These are phyloP conservation scores for Penicillium nucicola DNA, from an alignment of 495 filamentous ascomycete genomes.

Conservation along the genomic window DNA sequence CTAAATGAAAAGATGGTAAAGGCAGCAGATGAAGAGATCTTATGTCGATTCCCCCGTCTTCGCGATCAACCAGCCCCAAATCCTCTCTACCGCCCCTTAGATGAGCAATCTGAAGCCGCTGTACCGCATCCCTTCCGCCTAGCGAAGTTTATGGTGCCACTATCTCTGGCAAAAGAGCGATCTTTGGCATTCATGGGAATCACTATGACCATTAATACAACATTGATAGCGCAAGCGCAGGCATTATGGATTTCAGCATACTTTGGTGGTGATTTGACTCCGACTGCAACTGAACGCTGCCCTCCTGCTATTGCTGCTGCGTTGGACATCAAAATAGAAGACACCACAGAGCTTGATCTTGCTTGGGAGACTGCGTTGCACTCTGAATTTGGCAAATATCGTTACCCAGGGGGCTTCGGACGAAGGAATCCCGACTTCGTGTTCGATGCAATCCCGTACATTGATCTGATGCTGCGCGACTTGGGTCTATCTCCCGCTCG, in stretches of 20 bases:
- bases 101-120: conserved; percentile 27
- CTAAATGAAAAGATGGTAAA: conserved; percentile 23
- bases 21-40: conserved; percentile 64
- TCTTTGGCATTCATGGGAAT: conserved; percentile 68
- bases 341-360: conserved; percentile 23
- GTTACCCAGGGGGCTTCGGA: conserved; percentile 65
- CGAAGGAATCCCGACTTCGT: conserved; percentile 65
- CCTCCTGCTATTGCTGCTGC: conserved; percentile 14
- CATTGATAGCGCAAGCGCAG: conserved; percentile 61
- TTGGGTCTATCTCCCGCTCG: conserved; percentile 50
- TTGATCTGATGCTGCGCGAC: conserved; percentile 68
- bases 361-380: conserved; percentile 60
- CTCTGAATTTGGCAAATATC: conserved; percentile 65
- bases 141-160: conserved; percentile 69
- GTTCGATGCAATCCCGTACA: conserved; percentile 75
- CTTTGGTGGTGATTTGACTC: conserved; percentile 42
- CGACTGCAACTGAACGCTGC: conserved; percentile 24
- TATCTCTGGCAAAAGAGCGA: conserved; percentile 51
- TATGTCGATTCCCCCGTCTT: conserved; percentile 63
- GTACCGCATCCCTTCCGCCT: conserved; percentile 47
- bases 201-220: conserved; percentile 60
- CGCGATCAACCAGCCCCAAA: conserved; percentile 35
- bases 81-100: conserved; percentile 26
- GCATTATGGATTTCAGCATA: conserved; percentile 72
- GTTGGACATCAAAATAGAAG: conserved; percentile 18